Evolutionary conservation across 768 basidiomycete species (phyloP), one percentile per base, ranked within the genome.

Genomic region (Mycena capillaripes): DNA sequence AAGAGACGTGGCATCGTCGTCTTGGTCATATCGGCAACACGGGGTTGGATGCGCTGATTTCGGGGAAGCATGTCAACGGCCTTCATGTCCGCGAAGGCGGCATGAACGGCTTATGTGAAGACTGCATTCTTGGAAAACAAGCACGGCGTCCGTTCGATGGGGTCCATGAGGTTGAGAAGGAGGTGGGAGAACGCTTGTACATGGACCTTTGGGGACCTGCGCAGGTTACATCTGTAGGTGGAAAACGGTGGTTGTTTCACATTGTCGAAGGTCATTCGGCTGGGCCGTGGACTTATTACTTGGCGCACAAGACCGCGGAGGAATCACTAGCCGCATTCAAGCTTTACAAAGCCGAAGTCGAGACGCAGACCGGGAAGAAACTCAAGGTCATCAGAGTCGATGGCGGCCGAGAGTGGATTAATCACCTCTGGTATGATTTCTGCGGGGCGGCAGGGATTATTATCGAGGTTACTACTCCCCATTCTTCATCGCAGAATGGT

Each of bases 401-500:
- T 52, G 57, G 57, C 19, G 56, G 56, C 4, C 3, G 66, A 7
- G 66, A 67, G 66, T 67, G 66, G 66, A 67, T 67, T 1, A 67
- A 67, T 30, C 23, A 57, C 4, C 23, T n/a, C 19, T 67, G 66
- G 66, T 11, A 14, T 30, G 3, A 29, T 6, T 59, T 44, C 19
- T 34, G 50, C 29, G 66, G n/a, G 3, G 66, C 38, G 21, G 53
- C 32, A 27, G 66, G 66, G 6, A 58, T 67, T n/a, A 36, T 67
- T 32, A 17, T 58, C 7, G 75, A 82, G 57, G 73, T 68, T 1
- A 82, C 79, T 0, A 75, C 77, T 3, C 76, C 80, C 2, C 74
- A 84, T 72, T 76, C 80, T 0, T 81, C 80, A 3, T 59, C 78
- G 4, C 77, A 81, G 42, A 84, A 84, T 46, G 80, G 83, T 1